Evolutionary conservation across 1,139 yeast genomes (phyloP).

Genomic region (Debaryomycetaceae sp.): DNA sequence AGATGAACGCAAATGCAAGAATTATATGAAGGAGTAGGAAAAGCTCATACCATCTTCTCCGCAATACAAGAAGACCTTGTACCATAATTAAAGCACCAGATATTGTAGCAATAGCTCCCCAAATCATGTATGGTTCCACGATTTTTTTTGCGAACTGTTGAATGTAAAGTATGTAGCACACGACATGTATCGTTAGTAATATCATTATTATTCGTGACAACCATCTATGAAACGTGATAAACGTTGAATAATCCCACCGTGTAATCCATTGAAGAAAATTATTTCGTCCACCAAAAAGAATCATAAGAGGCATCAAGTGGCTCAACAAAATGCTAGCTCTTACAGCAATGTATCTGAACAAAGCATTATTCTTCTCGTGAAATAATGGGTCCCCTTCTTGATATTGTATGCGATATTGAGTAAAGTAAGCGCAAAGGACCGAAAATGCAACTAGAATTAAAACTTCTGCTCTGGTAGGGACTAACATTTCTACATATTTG

Average conservation of each 20-base stretch:
- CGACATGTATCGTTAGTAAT: conserved; percentile 37
- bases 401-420: conserved; percentile 19
- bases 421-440: conserved; percentile 40
- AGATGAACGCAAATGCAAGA: conserved; percentile 52
- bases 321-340: conserved; percentile 59
- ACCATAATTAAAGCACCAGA: conserved; percentile 36
- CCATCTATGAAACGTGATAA: conserved; percentile 60
- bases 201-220: conserved; percentile 46
- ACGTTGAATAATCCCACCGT: conserved; percentile 59
- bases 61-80: conserved; percentile 49
- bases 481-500: conserved; percentile 30
- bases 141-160: neutral
- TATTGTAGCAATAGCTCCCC: conserved; percentile 50
- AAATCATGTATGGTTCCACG: conserved; percentile 38
- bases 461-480: conserved; percentile 68
- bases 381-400: conserved; percentile 30
- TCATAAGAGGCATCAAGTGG: conserved; percentile 48
- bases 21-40: conserved; percentile 61
- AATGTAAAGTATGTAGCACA: conserved; percentile 25
- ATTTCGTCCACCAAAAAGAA: conserved; percentile 61
- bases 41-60: conserved; percentile 59
- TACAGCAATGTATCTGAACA: conserved; percentile 43
- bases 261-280: conserved; percentile 55
- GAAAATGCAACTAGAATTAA: conserved; percentile 46
- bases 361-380: conserved; percentile 11